Evolutionary conservation across 225 moss, liverwort and hornwort genomes (phyloP).

Genomic region (Straminergon stramineum): DNA sequence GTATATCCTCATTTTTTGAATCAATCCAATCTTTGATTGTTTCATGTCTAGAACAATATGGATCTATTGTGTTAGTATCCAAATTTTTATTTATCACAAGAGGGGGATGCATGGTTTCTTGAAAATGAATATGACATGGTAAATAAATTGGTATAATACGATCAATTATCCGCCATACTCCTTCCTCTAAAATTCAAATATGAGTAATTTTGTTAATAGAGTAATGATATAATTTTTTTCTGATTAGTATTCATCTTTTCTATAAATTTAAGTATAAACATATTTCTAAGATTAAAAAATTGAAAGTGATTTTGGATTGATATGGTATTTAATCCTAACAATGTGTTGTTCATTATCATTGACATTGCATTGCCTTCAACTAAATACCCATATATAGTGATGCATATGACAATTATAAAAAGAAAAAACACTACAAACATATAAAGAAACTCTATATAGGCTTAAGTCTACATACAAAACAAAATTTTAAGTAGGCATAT

Average conservation of each 20-base stretch:
- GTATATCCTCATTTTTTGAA: background rate
- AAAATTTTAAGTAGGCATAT: background rate
- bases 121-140: conserved; percentile 1
- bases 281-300: background rate
- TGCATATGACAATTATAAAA: background rate
- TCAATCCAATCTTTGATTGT: background rate
- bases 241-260: background rate
- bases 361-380: background rate
- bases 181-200: background rate
- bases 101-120: background rate
- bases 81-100: background rate
- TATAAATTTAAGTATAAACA: no score
- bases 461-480: background rate
- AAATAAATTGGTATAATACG: background rate
- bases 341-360: background rate
- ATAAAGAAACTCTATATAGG: background rate
- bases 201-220: background rate
- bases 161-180: background rate
- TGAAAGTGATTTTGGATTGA: background rate
- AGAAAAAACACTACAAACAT: background rate
- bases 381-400: background rate
- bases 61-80: background rate
- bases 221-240: background rate
- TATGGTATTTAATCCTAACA: background rate
- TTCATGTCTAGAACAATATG: background rate